Percentiles rank a stretch among this genome's conserved stretches.
These are phyloP conservation scores for Geranium incanum DNA, from an alignment of 441 rosid genomes.

Conservation along the genomic window DNA sequence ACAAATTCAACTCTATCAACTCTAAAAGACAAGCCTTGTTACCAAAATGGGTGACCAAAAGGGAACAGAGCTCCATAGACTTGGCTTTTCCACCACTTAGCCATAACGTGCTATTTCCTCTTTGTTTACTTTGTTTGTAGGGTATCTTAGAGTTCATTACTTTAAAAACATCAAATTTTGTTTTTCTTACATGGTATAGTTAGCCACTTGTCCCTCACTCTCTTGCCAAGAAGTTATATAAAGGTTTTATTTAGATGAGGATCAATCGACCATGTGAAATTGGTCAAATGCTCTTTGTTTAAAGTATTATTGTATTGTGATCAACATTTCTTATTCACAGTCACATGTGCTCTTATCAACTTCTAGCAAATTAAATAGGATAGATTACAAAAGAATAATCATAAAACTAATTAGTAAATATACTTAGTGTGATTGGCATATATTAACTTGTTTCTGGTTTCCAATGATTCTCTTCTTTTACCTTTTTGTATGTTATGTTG, in stretches of 20 bases:
- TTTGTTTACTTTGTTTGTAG: not conserved
- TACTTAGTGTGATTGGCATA: not conserved
- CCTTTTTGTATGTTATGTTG: not conserved
- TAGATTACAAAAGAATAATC: not conserved
- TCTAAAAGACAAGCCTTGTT: conserved; percentile 33
- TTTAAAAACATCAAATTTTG: not conserved
- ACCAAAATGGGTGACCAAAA: conserved; percentile 40
- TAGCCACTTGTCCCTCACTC: conserved; percentile 26
- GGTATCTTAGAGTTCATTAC: conserved; percentile 15
- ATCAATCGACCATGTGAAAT: conserved; percentile 31
- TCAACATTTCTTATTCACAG: conserved; percentile 17
- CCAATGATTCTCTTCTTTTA: not conserved
- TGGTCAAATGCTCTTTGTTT: conserved; percentile 17
- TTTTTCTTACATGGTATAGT: conserved; percentile 12
- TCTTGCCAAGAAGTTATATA: conserved; percentile 17
- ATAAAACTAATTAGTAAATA: not conserved
- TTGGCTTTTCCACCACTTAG: conserved; percentile 17
- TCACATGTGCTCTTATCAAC: conserved; percentile 8
- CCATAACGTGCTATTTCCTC: conserved; percentile 18
- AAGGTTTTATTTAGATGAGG: conserved; percentile 16
- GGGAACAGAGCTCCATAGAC: conserved; percentile 20
- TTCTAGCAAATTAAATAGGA: not conserved
- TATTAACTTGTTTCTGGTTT: not conserved
- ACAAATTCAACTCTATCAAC: conserved; percentile 10
- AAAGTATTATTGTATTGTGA: conserved; percentile 7